Conservation (phyloP, 257 asterid genomes). For the Lantana camara region DNA sequence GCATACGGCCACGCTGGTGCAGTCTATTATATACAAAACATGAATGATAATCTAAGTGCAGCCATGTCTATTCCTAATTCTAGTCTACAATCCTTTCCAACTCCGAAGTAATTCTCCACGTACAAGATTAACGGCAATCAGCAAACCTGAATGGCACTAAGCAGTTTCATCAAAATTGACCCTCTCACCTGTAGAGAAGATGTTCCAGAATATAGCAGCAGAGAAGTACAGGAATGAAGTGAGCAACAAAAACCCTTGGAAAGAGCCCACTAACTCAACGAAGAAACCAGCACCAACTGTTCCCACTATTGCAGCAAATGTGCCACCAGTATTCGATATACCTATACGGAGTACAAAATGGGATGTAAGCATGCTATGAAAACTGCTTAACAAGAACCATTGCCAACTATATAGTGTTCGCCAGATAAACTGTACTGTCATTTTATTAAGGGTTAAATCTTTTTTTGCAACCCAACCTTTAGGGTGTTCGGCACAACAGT, state of each 20-base stretch:
- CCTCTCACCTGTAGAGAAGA: slow-evolving; percentile 82
- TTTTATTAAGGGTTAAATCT: no score
- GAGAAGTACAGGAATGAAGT: slow-evolving; percentile 75
- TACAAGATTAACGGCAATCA: background rate
- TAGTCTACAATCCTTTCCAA: background rate
- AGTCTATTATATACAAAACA: slow-evolving; percentile 28
- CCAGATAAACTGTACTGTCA: background rate
- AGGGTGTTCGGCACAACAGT: no score
- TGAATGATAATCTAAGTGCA: slow-evolving; percentile 15
- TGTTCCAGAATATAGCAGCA: slow-evolving; percentile 70
- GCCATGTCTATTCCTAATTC: background rate
- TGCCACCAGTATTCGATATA: slow-evolving; percentile 84
- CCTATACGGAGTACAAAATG: slow-evolving; percentile 44
- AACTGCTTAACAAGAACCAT: slow-evolving; percentile 22
- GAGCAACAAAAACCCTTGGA: slow-evolving; percentile 81
- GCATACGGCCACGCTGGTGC: slow-evolving; percentile 4
- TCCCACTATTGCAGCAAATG: slow-evolving; percentile 90
- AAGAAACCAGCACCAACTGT: slow-evolving; percentile 97
- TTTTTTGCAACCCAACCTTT: no score
- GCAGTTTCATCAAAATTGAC: slow-evolving; percentile 69
- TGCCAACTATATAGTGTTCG: slow-evolving; percentile 11
- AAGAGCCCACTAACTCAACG: slow-evolving; percentile 83
- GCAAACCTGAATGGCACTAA: slow-evolving; percentile 22
- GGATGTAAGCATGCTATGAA: slow-evolving; percentile 7
- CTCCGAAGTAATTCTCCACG: slow-evolving; percentile 1